phyloP scores from a whole-genome alignment of 2,329 filamentous ascomycete genomes.

The Colletotrichum viniferum region DNA sequence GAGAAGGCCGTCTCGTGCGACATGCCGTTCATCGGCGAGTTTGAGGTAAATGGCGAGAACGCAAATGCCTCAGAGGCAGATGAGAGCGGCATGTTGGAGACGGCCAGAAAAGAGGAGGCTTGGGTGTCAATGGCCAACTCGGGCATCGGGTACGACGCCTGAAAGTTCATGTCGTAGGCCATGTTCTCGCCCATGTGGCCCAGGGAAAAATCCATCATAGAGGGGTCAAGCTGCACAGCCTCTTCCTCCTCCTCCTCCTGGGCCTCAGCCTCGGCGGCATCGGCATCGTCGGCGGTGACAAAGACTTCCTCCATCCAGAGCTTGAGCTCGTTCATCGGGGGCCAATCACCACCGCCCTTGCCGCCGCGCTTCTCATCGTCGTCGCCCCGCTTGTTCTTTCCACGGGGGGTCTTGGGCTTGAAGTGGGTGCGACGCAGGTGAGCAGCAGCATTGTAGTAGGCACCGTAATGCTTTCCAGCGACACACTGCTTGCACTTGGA shows the following conservation, averaged over 20 bases:
- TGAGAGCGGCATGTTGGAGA: constrained; percentile 15
- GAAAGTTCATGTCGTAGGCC: constrained; percentile 8
- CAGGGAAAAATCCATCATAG: constrained; percentile 16
- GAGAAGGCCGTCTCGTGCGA: constrained; percentile 21
- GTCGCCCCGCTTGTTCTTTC: constrained; percentile 40
- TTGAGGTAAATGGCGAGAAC: constrained; percentile 7
- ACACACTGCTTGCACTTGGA: constrained; percentile 84
- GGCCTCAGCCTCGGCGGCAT: constrained; percentile 21
- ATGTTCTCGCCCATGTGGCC: constrained; percentile 19
- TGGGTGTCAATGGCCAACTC: constrained; percentile 17
- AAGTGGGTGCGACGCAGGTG: constrained; percentile 91
- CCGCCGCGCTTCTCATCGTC: constrained; percentile 58
- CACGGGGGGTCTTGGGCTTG: constrained; percentile 62
- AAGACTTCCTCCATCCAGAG: constrained; percentile 63
- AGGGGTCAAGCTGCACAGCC: not conserved
- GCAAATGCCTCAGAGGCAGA: constrained; percentile 14
- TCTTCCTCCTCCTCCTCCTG: constrained; percentile 30
- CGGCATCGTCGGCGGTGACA: constrained; percentile 42
- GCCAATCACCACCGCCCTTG: constrained; percentile 59
- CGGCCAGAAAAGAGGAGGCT: constrained; percentile 6
- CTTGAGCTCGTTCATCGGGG: constrained; percentile 61
- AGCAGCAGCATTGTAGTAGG: constrained; percentile 93
- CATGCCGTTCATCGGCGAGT: constrained; percentile 18
- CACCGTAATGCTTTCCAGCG: constrained; percentile 79
- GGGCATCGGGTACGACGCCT: constrained; percentile 9